Evolutionary conservation across 306 rosid genomes (phyloP).

Genomic region (Trifolium subterraneum): DNA sequence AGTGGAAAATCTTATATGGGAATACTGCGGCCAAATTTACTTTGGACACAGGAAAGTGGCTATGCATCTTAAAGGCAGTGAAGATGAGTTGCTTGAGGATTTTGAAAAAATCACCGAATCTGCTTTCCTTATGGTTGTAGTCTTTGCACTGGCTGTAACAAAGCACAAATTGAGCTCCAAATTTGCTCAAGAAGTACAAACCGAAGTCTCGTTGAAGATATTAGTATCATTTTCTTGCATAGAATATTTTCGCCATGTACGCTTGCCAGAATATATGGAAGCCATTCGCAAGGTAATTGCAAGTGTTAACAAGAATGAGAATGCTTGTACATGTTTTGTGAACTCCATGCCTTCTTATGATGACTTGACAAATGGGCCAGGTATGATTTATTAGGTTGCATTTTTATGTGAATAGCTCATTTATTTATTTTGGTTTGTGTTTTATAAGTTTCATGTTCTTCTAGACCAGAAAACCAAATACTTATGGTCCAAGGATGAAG

Average conservation of each 20-base stretch:
- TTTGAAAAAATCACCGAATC: conserved; percentile 85
- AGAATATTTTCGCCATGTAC: conserved; percentile 91
- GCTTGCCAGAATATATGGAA: conserved; percentile 89
- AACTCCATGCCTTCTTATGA: conserved; percentile 77
- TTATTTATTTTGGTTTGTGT: background rate
- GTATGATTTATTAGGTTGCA: conserved; percentile 46
- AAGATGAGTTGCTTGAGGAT: conserved; percentile 56
- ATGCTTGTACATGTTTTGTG: conserved; percentile 66
- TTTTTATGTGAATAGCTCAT: conserved; percentile 6
- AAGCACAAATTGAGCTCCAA: conserved; percentile 69
- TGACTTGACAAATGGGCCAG: conserved; percentile 75
- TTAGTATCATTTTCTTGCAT: conserved; percentile 81
- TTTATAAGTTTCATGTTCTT: conserved; percentile 28
- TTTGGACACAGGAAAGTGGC: conserved; percentile 64
- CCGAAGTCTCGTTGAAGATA: conserved; percentile 63
- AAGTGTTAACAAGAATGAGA: conserved; percentile 75
- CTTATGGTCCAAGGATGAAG: conserved; percentile 80
- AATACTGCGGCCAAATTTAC: conserved; percentile 69
- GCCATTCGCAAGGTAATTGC: conserved; percentile 79
- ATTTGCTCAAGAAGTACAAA: conserved; percentile 55
- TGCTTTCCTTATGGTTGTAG: conserved; percentile 88
- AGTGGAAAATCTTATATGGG: conserved; percentile 83
- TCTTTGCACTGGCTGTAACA: conserved; percentile 80
- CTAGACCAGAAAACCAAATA: conserved; percentile 57
- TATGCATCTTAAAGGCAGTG: conserved; percentile 59